These are phyloP conservation scores for Lactarius evosmus DNA, from an alignment of 768 basidiomycete species.

Conservation along the genomic window DNA sequence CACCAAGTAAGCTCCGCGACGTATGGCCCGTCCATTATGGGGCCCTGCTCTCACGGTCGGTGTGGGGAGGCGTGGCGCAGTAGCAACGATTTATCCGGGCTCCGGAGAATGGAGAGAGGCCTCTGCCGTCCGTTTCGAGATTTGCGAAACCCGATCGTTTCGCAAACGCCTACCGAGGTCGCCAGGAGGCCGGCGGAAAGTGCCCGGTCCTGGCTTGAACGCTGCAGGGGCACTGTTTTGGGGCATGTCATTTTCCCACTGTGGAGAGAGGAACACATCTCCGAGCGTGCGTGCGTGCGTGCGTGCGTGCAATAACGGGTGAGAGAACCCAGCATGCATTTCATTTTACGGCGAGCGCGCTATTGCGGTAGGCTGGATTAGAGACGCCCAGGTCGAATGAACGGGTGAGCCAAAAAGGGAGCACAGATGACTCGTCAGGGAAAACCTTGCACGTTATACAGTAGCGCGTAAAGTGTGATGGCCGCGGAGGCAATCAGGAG, in stretches of 20 bases:
- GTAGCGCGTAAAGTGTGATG: neutral
- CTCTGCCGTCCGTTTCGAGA: neutral
- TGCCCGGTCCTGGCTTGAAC: neutral
- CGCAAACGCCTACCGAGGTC: neutral
- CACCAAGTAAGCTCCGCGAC: conserved; percentile 14
- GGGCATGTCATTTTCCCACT: neutral
- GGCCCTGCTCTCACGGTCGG: neutral
- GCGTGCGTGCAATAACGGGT: neutral
- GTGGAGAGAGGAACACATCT: neutral
- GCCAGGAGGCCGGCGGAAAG: conserved; percentile 13
- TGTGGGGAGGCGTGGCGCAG: neutral
- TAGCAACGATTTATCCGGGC: neutral
- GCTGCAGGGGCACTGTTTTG: neutral
- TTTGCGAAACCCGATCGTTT: neutral
- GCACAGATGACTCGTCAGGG: neutral
- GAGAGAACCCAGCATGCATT: neutral
- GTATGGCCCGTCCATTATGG: neutral
- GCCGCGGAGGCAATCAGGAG: conserved; percentile 3
- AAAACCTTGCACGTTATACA: neutral
- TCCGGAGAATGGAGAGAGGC: conserved; percentile 11
- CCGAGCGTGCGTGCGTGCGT: neutral
- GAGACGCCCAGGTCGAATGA: neutral
- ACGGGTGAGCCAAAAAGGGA: neutral
- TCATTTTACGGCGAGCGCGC: neutral
- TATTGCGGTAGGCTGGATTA: neutral